Evolutionary conservation across 2,329 filamentous ascomycete species (phyloP).

Genomic region (Aspergillus arachidicola): DNA sequence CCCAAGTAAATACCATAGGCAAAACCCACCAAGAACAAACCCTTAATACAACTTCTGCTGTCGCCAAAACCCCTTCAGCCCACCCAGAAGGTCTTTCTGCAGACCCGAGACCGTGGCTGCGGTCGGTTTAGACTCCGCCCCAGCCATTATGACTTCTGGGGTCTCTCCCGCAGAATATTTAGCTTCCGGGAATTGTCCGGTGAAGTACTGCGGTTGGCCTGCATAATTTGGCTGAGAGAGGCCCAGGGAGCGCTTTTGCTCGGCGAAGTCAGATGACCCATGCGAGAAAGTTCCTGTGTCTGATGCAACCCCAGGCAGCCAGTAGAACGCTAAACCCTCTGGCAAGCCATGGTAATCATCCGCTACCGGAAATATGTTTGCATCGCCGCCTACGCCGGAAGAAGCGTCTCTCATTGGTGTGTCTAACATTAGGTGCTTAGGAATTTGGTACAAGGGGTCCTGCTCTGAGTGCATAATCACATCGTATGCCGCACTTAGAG

Average conservation of each 20-base stretch:
- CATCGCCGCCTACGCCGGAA: not conserved
- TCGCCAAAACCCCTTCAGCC: slow-evolving; percentile 24
- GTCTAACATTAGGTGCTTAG: not conserved
- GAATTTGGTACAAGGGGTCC: not conserved
- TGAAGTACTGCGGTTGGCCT: not conserved
- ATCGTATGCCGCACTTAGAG: slow-evolving; percentile 3
- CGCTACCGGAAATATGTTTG: not conserved
- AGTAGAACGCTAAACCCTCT: too few species aligned
- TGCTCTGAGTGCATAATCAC: slow-evolving; percentile 7
- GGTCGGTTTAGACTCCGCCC: not conserved
- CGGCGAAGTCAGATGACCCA: not conserved
- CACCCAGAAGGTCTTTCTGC: not conserved
- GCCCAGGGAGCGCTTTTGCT: too few species aligned
- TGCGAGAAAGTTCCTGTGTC: not conserved
- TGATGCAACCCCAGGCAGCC: not conserved
- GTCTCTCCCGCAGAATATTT: not conserved
- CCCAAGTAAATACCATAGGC: not conserved
- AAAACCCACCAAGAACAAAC: not conserved
- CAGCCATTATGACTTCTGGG: not conserved
- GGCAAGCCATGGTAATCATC: not conserved
- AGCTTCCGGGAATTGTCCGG: not conserved
- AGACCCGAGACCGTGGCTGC: not conserved
- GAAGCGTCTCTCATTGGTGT: not conserved
- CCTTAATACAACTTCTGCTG: slow-evolving; percentile 29
- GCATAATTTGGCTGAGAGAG: not conserved